These are phyloP conservation scores for Cladophialophora yegresii DNA, from an alignment of 2,329 filamentous ascomycete species.

Conservation along the genomic window DNA sequence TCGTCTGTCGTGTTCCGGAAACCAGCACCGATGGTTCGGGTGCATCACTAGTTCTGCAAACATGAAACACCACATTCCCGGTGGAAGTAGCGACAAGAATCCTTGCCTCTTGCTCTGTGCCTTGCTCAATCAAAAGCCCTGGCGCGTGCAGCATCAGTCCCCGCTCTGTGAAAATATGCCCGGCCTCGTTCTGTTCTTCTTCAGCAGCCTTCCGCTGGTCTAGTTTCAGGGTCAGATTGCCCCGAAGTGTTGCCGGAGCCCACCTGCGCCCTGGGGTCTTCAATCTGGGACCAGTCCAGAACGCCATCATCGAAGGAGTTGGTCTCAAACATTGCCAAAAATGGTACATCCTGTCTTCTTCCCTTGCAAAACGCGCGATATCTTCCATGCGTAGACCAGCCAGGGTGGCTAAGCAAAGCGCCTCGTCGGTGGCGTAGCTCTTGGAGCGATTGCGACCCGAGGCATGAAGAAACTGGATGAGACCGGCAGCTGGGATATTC, in stretches of 20 bases:
- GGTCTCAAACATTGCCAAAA: constrained; percentile 3
- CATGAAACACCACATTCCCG: not conserved
- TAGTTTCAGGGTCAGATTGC: not conserved
- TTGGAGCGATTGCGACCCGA: not conserved
- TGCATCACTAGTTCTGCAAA: not conserved
- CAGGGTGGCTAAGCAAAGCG: not conserved
- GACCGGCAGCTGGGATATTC: not conserved
- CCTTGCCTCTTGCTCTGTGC: not conserved
- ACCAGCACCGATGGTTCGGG: not conserved
- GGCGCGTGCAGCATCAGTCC: not conserved
- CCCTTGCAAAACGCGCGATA: not conserved
- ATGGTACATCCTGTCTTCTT: not conserved
- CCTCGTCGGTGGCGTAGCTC: not conserved
- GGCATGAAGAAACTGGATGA: not conserved
- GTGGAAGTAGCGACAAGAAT: not conserved
- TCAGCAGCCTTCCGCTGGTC: not conserved
- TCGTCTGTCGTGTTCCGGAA: not conserved
- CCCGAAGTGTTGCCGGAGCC: constrained; percentile 5
- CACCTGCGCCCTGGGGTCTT: not conserved
- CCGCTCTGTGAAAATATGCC: not conserved
- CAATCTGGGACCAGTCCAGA: constrained; percentile 1
- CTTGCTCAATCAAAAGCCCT: not conserved
- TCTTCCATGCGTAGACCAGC: constrained; percentile 2
- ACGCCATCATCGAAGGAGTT: constrained; percentile 2
- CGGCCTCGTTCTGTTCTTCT: not conserved